phyloP scores from a whole-genome alignment of 352 stramenopile genomes.

The Phytopythium vexans region DNA sequence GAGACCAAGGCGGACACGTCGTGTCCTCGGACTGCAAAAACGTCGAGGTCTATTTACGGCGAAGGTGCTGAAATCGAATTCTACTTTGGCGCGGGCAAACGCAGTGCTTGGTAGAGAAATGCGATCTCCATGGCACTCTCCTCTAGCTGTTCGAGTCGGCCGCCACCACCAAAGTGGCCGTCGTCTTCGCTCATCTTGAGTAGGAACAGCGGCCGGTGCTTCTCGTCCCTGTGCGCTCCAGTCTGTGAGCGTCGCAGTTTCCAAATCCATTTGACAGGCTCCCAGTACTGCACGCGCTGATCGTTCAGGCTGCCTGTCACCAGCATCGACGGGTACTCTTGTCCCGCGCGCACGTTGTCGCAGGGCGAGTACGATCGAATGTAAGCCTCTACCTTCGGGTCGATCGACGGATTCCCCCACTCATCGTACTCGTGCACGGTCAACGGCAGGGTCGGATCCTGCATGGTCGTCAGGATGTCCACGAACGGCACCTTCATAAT shows the following conservation, averaged over 20 bases:
- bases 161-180: conserved; percentile 77
- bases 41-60: conserved; percentile 23
- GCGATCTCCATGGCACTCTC: conserved; percentile 78
- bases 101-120: conserved; percentile 76
- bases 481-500: conserved; percentile 90
- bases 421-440: conserved; percentile 93
- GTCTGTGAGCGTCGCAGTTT: conserved; percentile 58
- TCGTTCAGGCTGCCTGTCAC: conserved; percentile 84
- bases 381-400: conserved; percentile 47
- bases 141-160: conserved; percentile 73
- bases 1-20: neutral
- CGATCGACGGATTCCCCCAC: conserved; percentile 72
- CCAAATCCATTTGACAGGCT: conserved; percentile 85
- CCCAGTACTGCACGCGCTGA: conserved; percentile 81
- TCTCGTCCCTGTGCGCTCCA: conserved; percentile 13
- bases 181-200: conserved; percentile 80
- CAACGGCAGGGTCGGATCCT: conserved; percentile 76
- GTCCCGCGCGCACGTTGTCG: conserved; percentile 48
- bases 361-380: conserved; percentile 82
- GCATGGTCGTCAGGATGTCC: conserved; percentile 86
- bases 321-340: conserved; percentile 75
- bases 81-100: conserved; percentile 19
- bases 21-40: neutral
- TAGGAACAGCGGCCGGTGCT: conserved; percentile 33
- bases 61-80: conserved; percentile 3